Base-by-base conservation (phyloP, 225 moss, liverwort and hornwort species). In the Lunularia cruciata region DNA sequence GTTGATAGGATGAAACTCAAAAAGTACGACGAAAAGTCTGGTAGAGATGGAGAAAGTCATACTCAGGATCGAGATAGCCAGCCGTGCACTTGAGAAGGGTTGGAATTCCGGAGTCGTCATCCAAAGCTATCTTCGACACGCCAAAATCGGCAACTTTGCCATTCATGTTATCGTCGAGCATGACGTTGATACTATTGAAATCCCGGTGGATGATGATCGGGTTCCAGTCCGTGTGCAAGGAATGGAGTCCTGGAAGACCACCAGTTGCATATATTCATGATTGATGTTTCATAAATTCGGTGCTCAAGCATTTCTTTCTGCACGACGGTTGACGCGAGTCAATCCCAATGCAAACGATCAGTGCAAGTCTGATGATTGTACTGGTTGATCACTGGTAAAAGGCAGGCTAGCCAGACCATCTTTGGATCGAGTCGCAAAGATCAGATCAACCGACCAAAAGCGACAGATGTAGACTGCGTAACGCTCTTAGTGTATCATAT, bases 11-110 rank as follows among this genome's bases (percentile, higher is more conserved):
- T 20, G 3, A 60, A 5, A 8, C 5, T 37, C 35, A 36, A 19
- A 1, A 35, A 60, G 9, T 18, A 14, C 5, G 23, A 3, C 3
- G 38, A 20, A 22, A 58, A 38, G 23, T 23, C 46, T 25, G 58
- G 35, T 36, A 3, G 70, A 11, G 45, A 20, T 38, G 62, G 39
- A 25, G 26, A 47, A 52, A 13, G 23, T 51, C 66, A 26, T 74
- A 74, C 73, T 74, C 73, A 32, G 73, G 73, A 67, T 74, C 73
- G 43, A 74, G 73, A 67, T 74, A 74, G 57, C 73, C 73, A 55
- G 57, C 66, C 6, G 73, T 74, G 54, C 66, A 65, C 58, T 74
- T 74, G 42, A 74, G 65, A 47, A 67, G 63, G n/a, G 73, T 74
- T 31, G 73, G 65, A 47, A 74, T 67, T 8, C 66, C 65, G 20